Evolutionary conservation across 2,329 filamentous ascomycete genomes (phyloP).

Genomic region (Diplodia seriata): DNA sequence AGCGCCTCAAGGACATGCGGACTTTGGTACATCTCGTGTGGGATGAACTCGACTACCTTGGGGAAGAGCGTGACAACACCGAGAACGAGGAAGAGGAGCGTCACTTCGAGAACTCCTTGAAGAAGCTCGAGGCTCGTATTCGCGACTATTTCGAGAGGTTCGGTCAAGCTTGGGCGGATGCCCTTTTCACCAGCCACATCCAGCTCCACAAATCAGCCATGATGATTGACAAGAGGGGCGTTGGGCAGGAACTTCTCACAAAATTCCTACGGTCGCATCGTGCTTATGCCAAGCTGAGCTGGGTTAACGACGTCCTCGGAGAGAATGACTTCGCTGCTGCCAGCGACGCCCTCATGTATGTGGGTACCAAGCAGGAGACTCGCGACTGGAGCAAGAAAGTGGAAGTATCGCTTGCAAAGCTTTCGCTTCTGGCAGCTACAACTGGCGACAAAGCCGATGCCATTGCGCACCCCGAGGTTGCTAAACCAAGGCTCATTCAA

Average conservation of each 20-base stretch:
- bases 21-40: constrained; percentile 63
- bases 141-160: constrained; percentile 67
- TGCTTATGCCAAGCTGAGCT: constrained; percentile 78
- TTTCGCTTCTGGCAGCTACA: constrained; percentile 70
- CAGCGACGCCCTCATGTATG: constrained; percentile 70
- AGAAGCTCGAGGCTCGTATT: constrained; percentile 55
- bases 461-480: constrained; percentile 45
- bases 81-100: constrained; percentile 41
- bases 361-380: constrained; percentile 74
- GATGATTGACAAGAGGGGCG: constrained; percentile 71
- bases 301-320: constrained; percentile 89
- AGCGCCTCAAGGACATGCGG: constrained; percentile 68
- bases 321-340: constrained; percentile 79
- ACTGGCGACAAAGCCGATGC: constrained; percentile 41
- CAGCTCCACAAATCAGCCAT: constrained; percentile 53
- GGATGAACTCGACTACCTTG: constrained; percentile 53
- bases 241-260: constrained; percentile 76
- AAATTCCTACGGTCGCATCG: constrained; percentile 76
- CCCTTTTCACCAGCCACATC: constrained; percentile 82
- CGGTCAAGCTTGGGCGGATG: constrained; percentile 71
- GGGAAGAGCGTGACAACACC: constrained; percentile 44
- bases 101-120: constrained; percentile 36
- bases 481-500: constrained; percentile 54
- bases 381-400: constrained; percentile 94
- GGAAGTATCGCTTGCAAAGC: constrained; percentile 86